Evolutionary conservation across 192 early-diverging fungal genomes (phyloP), one percentile per base, ranked within the genome.

Genomic region (Umbelopsis isabellina): DNA sequence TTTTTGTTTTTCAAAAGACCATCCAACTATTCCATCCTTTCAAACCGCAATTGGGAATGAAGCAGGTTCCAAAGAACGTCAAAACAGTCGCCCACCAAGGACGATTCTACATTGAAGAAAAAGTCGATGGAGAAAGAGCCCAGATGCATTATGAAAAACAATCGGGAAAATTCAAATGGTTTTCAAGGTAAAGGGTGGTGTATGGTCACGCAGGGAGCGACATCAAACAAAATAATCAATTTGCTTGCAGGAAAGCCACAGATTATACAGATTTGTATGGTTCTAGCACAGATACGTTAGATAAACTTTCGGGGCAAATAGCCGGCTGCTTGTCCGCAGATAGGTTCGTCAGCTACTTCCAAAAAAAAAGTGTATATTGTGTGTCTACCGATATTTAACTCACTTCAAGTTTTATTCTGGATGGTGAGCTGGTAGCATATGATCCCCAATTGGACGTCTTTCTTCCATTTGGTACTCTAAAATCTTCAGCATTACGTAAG

Each of bases 401-500:
- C 68, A 16, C 47, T 27, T 46, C 35, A 35, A 93, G 89, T 55
- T 72, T 87, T 49, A 90, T 95, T 74, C 74, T 95, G 41, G 93
- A 95, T 79, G 93, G 93, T 0, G 93, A 95, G 77, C 87, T 95
- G 88, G 74, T 92, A 41, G 89, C 86, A 12, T 93, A 84, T 70
- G 87, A 92, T 74, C 81, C 84, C n/a, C 77, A 79, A n/a, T 81
- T 80, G 10, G 84, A 88, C 30, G 58, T 77, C 1, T 88, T 88
- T 76, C 78, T 88, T 25, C 78, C 82, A 9, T 95, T 95, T 82
- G 93, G 92, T 33, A 84, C 83, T 3, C 78, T 95, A 33, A 94
- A 93, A 77, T 85, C 91, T 15, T 87, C 91, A 2, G 85, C 85
- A 46, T 77, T 80, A 35, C 77, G 84, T 73, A 66, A 67, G 76